Evolutionary conservation across 352 stramenopile genomes (phyloP), one percentile per base, ranked within the genome.

Genomic region (Pythium myriotylum): DNA sequence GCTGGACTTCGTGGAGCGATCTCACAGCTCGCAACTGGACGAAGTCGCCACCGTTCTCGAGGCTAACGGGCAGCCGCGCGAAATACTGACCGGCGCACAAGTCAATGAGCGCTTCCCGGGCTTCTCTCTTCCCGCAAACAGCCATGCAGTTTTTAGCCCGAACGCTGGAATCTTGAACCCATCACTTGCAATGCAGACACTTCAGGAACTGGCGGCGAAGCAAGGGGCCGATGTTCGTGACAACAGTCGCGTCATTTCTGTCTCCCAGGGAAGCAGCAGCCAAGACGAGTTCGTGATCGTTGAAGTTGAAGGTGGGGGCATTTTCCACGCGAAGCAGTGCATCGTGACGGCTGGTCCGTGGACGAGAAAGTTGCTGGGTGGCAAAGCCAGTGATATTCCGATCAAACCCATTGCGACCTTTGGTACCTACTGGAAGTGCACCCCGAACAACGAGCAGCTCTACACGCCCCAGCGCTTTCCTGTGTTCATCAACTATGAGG

Each of bases 401-500:
- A 61, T 88, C 24, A 74, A 85, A 52, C 78, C 76, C 16, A 80
- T 87, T 46, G 77, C 81, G 20, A 86, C 79, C 6, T 91, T 88
- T 50, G 79, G 76, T 20, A 80, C 71, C n/a, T 88, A 85, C 69
- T 85, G 76, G 78, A 81, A 75, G 37, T 84, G 69, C 50, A 59
- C 52, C 20, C 42, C 24, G 45, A 37, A 33, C 16, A 54, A 70
- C 19, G 64, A 78, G 54, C 63, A 81, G 50, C 51, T 79, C 23
- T 85, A 77, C 60, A 72, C 61, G 1, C 67, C 76, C 9, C 54
- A 59, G 65, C 74, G 71, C 16, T 87, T 90, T 57, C 78, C 81
- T 3, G 79, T 88, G 27, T 91, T 88, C 20, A 84, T 91, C 63
- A 81, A 85, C 56, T 86, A 86, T 65, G 77, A 76, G 2, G 48